These are phyloP conservation scores for Fusarium luffae DNA, from an alignment of 2,329 filamentous ascomycete species.

Conservation along the genomic window DNA sequence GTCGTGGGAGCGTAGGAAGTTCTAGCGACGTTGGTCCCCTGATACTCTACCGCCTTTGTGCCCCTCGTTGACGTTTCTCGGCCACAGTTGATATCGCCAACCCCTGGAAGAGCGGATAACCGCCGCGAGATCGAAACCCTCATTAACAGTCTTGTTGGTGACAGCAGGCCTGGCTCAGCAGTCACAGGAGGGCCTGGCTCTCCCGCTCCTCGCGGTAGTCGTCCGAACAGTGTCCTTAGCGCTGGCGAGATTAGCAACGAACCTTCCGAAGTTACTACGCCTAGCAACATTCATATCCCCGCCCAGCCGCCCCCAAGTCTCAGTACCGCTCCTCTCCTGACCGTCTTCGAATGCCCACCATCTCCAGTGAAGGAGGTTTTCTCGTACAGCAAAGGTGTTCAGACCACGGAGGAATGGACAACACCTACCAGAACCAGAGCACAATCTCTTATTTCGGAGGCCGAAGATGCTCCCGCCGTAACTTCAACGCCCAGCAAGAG, in stretches of 20 bases:
- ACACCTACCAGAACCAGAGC: conserved; percentile 61
- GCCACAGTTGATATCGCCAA: conserved; percentile 69
- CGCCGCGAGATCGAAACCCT: conserved; percentile 84
- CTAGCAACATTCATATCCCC: conserved; percentile 56
- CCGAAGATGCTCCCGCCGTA: conserved; percentile 66
- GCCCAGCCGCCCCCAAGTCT: conserved; percentile 71
- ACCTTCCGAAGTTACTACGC: conserved; percentile 69
- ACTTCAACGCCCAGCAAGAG: conserved; percentile 75
- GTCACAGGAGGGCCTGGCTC: conserved; percentile 72
- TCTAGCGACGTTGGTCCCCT: conserved; percentile 73
- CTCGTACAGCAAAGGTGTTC: conserved; percentile 96
- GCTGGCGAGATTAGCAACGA: conserved; percentile 83
- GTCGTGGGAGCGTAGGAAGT: conserved; percentile 74
- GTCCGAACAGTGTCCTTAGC: conserved; percentile 88
- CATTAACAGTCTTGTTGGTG: conserved; percentile 84
- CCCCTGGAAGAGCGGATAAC: conserved; percentile 74
- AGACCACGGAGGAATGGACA: conserved; percentile 83
- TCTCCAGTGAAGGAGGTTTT: conserved; percentile 84
- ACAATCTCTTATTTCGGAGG: conserved; percentile 63
- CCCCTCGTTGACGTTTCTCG: conserved; percentile 25
- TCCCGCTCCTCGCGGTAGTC: conserved; percentile 75
- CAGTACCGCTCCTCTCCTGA: conserved; percentile 77
- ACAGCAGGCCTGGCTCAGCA: conserved; percentile 77
- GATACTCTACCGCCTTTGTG: conserved; percentile 26
- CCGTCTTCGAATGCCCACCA: conserved; percentile 83